Evolutionary conservation across 1,139 yeast genomes (phyloP).

Genomic region (Blastobotrys arbuscula): DNA sequence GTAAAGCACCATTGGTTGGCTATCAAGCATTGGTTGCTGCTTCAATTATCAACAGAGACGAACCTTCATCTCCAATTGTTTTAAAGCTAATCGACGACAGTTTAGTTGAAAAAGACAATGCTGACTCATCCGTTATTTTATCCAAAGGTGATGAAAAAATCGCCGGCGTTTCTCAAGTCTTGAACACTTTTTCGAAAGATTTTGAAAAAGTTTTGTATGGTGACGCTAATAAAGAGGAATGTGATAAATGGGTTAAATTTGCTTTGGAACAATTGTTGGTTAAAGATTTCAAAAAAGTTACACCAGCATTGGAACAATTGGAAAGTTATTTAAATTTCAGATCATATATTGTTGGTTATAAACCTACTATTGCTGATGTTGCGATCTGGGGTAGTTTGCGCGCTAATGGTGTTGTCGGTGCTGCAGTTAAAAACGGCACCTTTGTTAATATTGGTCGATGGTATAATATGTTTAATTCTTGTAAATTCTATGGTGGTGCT

Average conservation of each 20-base stretch:
- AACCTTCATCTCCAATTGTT: constrained; percentile 46
- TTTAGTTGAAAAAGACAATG: constrained; percentile 30
- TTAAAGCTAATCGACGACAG: constrained; percentile 49
- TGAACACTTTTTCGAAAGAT: constrained; percentile 43
- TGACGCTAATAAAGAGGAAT: constrained; percentile 24
- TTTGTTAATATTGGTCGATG: constrained; percentile 88
- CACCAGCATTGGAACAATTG: constrained; percentile 69
- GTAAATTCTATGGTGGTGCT: constrained; percentile 61
- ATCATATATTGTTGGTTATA: constrained; percentile 66
- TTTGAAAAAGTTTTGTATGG: constrained; percentile 36
- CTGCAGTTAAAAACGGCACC: constrained; percentile 77
- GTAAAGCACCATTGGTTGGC: constrained; percentile 77
- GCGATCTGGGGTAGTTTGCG: constrained; percentile 92
- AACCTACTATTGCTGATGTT: constrained; percentile 68
- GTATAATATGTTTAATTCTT: constrained; percentile 73
- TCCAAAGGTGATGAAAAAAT: constrained; percentile 41
- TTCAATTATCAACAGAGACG: constrained; percentile 54
- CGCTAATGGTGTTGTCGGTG: constrained; percentile 88
- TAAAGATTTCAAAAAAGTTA: constrained; percentile 83
- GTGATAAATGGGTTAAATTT: constrained; percentile 56
- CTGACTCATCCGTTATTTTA: constrained; percentile 41
- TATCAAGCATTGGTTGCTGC: constrained; percentile 80
- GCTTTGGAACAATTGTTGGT: constrained; percentile 65
- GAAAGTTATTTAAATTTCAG: constrained; percentile 83
- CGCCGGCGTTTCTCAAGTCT: constrained; percentile 43